Evolutionary conservation across 2,329 filamentous ascomycete genomes (phyloP), one percentile per base, ranked within the genome.

Genomic region (Penicillium hordei): DNA sequence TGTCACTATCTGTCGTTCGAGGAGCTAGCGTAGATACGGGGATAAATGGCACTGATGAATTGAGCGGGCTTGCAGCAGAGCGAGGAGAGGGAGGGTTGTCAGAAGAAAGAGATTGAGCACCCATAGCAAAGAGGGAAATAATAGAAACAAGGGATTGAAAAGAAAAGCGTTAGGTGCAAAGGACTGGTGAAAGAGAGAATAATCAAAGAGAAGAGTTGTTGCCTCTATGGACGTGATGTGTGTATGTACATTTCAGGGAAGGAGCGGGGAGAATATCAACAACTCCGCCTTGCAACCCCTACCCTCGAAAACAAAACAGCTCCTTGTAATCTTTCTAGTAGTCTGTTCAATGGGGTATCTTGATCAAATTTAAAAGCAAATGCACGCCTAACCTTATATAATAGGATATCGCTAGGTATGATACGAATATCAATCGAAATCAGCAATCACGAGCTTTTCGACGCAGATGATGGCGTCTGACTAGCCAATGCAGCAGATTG

Each of bases 281-380:
- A 46, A 43, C 21, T 38, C 23, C 31, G 27, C 39, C 31, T 43
- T 23, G 6, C 21, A 40, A 31, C 21, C 17, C n/a, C 52, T 55
- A 39, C 36, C 34, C 29, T 48, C 23, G 9, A 52, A 25, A 27
- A 25, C 12, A 25, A 31, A 50, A 25, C 12, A 27, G 44, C 38
- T 27, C 6, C 39, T 52, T 10, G 1, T 15, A 6, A 3, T n/a
- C 15, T 45, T 21, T 43, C 9, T n/a, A 51, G 9, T 42, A 31
- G 46, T 50, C 54, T 55, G 44, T 48, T 23, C 25, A 52, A 57
- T 40, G 53, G 62, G 62, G 62, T 64, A 64, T 64, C 60, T 53
- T 27, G 58, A 53, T 48, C 19, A 21, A 48, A 59, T 42, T 27
- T 29, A 54, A 58, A 55, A 55, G 21, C 13, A 52, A 42, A 58